These are phyloP conservation scores for Mycocentrospora acerina DNA, from an alignment of 2,329 filamentous ascomycete genomes.

Conservation along the genomic window DNA sequence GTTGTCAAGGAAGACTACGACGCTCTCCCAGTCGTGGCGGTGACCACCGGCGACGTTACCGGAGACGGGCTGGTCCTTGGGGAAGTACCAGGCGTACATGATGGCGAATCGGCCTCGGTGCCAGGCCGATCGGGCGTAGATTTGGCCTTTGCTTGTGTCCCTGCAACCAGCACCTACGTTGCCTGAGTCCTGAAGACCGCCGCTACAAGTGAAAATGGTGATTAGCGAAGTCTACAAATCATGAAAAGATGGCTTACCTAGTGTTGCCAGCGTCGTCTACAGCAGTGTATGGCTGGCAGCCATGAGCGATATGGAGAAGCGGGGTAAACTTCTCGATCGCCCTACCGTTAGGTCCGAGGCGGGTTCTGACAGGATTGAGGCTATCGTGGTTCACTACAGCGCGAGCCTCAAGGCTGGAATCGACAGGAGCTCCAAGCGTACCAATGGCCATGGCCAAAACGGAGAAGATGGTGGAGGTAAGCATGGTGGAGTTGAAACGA, in stretches of 20 bases:
- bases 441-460: too few species aligned
- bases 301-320: conserved; percentile 54
- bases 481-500: too few species aligned
- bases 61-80: conserved; percentile 47
- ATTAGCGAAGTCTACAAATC: not conserved
- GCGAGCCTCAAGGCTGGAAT: conserved; percentile 18
- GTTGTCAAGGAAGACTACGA: conserved; percentile 51
- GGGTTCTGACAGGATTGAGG: conserved; percentile 55
- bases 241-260: conserved; percentile 40
- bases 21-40: conserved; percentile 56
- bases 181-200: conserved; percentile 47
- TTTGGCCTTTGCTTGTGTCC: conserved; percentile 48
- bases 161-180: conserved; percentile 41
- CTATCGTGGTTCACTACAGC: conserved; percentile 45
- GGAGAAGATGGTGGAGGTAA: too few species aligned
- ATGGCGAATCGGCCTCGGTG: conserved; percentile 47
- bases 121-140: conserved; percentile 49
- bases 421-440: too few species aligned
- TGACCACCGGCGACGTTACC: conserved; percentile 47
- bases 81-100: conserved; percentile 55
- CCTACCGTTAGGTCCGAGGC: conserved; percentile 48
- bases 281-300: conserved; percentile 63
- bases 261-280: conserved; percentile 60
- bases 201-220: conserved; percentile 29
- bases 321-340: conserved; percentile 59